phyloP scores from a whole-genome alignment of 495 filamentous ascomycete species.

The Penicillium longicatenatum region DNA sequence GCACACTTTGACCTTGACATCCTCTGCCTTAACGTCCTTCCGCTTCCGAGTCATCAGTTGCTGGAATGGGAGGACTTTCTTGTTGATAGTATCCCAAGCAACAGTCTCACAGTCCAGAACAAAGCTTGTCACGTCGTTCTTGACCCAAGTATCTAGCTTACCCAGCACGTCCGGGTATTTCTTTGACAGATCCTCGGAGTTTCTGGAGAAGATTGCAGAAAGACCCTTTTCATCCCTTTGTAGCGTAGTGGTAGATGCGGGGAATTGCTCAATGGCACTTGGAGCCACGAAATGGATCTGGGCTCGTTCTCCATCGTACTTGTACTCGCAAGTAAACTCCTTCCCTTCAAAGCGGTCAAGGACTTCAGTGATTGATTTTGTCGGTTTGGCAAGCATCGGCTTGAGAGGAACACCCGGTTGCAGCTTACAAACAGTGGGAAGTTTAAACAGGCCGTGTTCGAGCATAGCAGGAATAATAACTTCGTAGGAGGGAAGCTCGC shows the following conservation, averaged over 20 bases:
- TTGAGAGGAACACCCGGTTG: constrained; percentile 94
- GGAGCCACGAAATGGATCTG: constrained; percentile 97
- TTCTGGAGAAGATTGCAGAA: constrained; percentile 91
- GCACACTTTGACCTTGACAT: constrained; percentile 96
- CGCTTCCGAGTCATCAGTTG: constrained; percentile 96
- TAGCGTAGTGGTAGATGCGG: constrained; percentile 44
- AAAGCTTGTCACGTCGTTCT: constrained; percentile 85
- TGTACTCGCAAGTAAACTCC: constrained; percentile 97
- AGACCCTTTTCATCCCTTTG: constrained; percentile 63
- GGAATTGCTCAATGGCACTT: constrained; percentile 67
- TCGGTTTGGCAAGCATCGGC: constrained; percentile 98
- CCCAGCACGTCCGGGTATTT: constrained; percentile 95
- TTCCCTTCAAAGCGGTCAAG: constrained; percentile 95
- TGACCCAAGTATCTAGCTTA: constrained; percentile 87
- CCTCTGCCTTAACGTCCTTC: constrained; percentile 96
- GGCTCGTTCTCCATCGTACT: constrained; percentile 95
- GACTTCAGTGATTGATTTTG: constrained; percentile 98
- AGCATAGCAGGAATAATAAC: constrained; percentile 90
- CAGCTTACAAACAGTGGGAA: constrained; percentile 85
- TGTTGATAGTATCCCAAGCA: constrained; percentile 91
- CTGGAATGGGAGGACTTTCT: constrained; percentile 95
- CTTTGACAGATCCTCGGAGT: constrained; percentile 93
- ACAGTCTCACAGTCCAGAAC: constrained; percentile 98
- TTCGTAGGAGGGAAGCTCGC: constrained; percentile 93
- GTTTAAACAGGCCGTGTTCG: constrained; percentile 77